A percentile compares a stretch with the other conserved stretches of the same genome.
phyloP scores from a whole-genome alignment of 1,139 yeast species.

The Ashbya aceris region DNA sequence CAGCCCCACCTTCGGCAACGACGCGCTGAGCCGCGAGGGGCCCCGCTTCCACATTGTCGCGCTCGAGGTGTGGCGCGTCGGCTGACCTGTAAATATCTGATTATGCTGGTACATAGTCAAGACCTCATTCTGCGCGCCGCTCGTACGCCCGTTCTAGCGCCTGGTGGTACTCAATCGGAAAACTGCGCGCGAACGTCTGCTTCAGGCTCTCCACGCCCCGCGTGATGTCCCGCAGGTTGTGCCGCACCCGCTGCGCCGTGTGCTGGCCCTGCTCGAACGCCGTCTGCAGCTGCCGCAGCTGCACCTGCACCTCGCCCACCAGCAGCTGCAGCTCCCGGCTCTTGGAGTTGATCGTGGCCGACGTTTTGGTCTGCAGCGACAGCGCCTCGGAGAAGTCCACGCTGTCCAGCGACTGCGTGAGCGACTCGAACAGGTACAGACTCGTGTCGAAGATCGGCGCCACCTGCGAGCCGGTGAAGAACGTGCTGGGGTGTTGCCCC shows the following conservation, averaged over 20 bases:
- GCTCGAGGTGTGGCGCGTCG: constrained; percentile 80
- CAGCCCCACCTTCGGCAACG: constrained; percentile 87
- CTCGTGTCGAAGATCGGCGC: constrained; percentile 27
- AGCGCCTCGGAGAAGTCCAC: constrained; percentile 27
- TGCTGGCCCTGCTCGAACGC: constrained; percentile 20
- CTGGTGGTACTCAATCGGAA: constrained; percentile 27
- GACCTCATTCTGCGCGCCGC: constrained; percentile 9
- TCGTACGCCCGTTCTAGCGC: constrained; percentile 26
- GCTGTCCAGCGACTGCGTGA: constrained; percentile 22
- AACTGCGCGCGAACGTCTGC: constrained; percentile 16
- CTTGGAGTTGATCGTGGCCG: constrained; percentile 26
- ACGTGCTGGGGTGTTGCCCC: constrained; percentile 13
- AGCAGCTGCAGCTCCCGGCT: constrained; percentile 25
- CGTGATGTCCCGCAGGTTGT: constrained; percentile 16
- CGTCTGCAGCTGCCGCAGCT: constrained; percentile 12
- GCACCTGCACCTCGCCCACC: constrained; percentile 17
- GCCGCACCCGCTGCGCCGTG: constrained; percentile 15
- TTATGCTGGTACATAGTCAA: background rate
- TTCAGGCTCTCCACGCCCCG: constrained; percentile 17
- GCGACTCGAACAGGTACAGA: constrained; percentile 24
- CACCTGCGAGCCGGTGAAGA: constrained; percentile 18
- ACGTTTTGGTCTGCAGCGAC: constrained; percentile 27
- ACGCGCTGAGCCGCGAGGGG: constrained; percentile 55
- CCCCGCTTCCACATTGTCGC: constrained; percentile 62
- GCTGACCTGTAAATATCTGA: constrained; percentile 22